Evolutionary conservation across 2,329 filamentous ascomycete genomes (phyloP).

Genomic region (Trichoderma sp.): DNA sequence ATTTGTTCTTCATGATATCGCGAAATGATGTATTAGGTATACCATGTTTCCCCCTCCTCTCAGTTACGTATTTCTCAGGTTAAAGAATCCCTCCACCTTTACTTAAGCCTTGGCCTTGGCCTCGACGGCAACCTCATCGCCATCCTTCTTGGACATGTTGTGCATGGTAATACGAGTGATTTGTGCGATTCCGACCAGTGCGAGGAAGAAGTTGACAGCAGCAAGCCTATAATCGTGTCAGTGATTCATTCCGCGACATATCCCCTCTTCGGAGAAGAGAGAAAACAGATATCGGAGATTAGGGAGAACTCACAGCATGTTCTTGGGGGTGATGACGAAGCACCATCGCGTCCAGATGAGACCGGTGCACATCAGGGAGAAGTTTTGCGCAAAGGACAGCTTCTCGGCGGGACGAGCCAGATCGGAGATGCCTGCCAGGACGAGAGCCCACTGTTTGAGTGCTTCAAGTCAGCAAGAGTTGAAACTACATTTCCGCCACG

Average conservation of each 20-base stretch:
- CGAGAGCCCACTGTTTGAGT: conserved; percentile 74
- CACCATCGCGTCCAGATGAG: conserved; percentile 99
- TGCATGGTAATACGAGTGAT: conserved; percentile 71
- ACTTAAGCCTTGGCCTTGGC: conserved; percentile 35
- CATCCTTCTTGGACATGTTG: conserved; percentile 58
- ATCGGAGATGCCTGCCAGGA: conserved; percentile 88
- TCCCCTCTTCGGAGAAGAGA: background rate
- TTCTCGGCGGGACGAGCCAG: conserved; percentile 87
- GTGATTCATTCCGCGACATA: background rate
- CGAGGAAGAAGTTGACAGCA: conserved; percentile 97
- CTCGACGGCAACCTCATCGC: conserved; percentile 42
- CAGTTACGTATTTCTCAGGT: background rate
- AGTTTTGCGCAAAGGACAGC: conserved; percentile 90
- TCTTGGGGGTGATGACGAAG: conserved; percentile 91
- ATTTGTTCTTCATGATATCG: background rate
- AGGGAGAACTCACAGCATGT: conserved; percentile 66
- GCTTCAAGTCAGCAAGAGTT: background rate
- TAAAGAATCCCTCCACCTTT: background rate
- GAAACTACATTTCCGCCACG: background rate
- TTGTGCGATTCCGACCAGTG: conserved; percentile 81
- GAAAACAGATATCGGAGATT: background rate
- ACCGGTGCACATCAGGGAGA: conserved; percentile 84
- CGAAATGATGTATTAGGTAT: conserved; percentile 6
- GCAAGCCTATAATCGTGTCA: conserved; percentile 62
- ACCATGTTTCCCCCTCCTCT: background rate